phyloP scores from a whole-genome alignment of 1,139 yeast genomes.

The Protomyces lactucae-debilis region DNA sequence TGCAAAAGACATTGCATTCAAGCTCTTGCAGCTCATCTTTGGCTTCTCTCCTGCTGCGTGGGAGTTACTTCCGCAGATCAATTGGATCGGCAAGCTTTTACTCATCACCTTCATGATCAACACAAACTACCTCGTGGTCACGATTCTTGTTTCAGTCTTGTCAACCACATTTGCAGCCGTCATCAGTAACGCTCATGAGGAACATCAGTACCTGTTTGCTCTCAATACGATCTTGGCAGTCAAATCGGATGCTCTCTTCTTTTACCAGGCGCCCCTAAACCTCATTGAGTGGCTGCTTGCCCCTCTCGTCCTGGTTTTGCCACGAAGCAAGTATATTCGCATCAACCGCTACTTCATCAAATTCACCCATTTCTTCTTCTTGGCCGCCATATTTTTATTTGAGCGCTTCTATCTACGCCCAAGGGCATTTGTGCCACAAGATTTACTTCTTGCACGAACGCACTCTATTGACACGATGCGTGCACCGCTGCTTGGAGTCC shows the following conservation, averaged over 20 bases:
- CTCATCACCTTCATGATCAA: constrained; percentile 53
- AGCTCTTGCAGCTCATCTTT: constrained; percentile 52
- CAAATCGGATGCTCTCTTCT: constrained; percentile 42
- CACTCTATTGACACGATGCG: constrained; percentile 18
- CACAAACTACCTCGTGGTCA: constrained; percentile 55
- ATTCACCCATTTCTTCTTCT: constrained; percentile 42
- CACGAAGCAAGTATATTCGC: constrained; percentile 38
- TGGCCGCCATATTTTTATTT: constrained; percentile 39
- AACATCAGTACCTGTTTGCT: constrained; percentile 42
- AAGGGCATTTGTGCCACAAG: constrained; percentile 26
- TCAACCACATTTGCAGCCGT: constrained; percentile 42
- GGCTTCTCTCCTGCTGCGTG: constrained; percentile 65
- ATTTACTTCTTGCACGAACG: constrained; percentile 12
- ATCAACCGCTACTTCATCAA: constrained; percentile 41
- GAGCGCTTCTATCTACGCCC: constrained; percentile 37
- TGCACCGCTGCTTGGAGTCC: neutral
- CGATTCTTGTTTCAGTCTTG: constrained; percentile 57
- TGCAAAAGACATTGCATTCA: constrained; percentile 52
- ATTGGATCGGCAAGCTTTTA: constrained; percentile 48
- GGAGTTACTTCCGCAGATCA: constrained; percentile 55
- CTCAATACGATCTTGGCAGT: constrained; percentile 43
- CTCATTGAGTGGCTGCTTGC: constrained; percentile 39
- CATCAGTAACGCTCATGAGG: constrained; percentile 42
- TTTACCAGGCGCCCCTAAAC: constrained; percentile 43
- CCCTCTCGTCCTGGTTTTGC: constrained; percentile 39